A percentile compares a stretch with the other conserved stretches of the same genome.
Evolutionary conservation across 1,284 basidiomycete genomes (phyloP).

Genomic region (Naganishia sp.): DNA sequence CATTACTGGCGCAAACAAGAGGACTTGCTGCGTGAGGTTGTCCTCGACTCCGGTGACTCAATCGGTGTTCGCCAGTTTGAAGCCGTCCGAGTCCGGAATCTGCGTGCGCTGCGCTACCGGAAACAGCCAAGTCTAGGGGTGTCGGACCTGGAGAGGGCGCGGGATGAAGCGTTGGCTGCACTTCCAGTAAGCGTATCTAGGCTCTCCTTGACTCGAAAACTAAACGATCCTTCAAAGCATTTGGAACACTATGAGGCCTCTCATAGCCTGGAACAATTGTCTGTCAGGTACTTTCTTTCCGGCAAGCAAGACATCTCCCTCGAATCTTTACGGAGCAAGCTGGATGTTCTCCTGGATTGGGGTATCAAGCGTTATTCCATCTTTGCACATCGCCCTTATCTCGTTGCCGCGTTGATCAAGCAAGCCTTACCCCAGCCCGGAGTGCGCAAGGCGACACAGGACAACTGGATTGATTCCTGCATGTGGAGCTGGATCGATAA

Average conservation of each 20-base stretch:
- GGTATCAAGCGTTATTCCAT: background rate
- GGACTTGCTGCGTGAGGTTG: background rate
- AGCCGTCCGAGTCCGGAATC: background rate
- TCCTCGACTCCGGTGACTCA: too few species aligned
- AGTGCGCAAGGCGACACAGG: background rate
- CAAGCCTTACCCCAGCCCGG: background rate
- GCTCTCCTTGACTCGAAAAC: background rate
- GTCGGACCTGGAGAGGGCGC: slow-evolving; percentile 1
- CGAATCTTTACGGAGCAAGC: slow-evolving; percentile 2
- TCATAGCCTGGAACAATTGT: background rate
- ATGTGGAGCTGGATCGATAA: slow-evolving; percentile 17
- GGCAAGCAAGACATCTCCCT: background rate
- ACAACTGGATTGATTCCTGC: slow-evolving; percentile 4
- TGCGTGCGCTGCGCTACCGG: background rate
- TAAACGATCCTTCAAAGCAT: background rate
- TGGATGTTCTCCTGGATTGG: slow-evolving; percentile 12
- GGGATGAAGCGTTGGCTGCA: background rate
- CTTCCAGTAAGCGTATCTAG: slow-evolving; percentile 1
- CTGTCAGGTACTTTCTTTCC: background rate
- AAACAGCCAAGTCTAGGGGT: background rate
- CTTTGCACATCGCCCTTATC: slow-evolving; percentile 18
- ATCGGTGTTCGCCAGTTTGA: background rate
- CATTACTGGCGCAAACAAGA: slow-evolving; percentile 7
- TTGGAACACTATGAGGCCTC: slow-evolving; percentile 8
- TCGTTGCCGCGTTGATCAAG: slow-evolving; percentile 3